phyloP scores from a whole-genome alignment of 2,329 filamentous ascomycete genomes.

The Cytospora paraplurivora region DNA sequence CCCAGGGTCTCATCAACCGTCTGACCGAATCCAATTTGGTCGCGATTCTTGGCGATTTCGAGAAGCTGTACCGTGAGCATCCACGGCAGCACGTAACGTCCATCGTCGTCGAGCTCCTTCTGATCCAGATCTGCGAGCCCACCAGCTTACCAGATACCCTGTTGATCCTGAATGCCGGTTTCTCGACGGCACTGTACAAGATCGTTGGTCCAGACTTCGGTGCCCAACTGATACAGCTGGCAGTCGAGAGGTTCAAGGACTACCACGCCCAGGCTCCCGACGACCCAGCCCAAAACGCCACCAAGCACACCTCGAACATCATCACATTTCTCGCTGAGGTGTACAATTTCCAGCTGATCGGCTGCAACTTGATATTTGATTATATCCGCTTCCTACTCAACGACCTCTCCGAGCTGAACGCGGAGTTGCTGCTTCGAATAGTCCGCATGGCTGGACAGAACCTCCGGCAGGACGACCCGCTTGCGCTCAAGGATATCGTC shows the following conservation, averaged over 20 bases:
- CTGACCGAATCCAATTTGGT: conserved; percentile 89
- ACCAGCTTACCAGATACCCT: conserved; percentile 84
- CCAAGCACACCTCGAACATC: conserved; percentile 73
- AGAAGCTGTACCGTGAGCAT: conserved; percentile 79
- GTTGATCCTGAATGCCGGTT: conserved; percentile 86
- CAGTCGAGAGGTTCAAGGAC: conserved; percentile 74
- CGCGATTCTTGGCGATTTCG: conserved; percentile 79
- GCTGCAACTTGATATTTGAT: conserved; percentile 83
- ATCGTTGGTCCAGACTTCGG: conserved; percentile 87
- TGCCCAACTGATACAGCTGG: conserved; percentile 77
- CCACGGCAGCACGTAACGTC: conserved; percentile 88
- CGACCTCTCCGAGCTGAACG: conserved; percentile 80
- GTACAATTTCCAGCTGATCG: conserved; percentile 89
- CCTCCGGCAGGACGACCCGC: conserved; percentile 84
- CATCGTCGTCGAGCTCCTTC: conserved; percentile 73
- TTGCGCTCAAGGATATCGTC: conserved; percentile 86
- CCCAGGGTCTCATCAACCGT: conserved; percentile 89
- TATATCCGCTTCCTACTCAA: conserved; percentile 78
- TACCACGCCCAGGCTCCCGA: conserved; percentile 54
- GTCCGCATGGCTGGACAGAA: conserved; percentile 81
- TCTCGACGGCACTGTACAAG: conserved; percentile 85
- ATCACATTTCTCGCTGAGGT: conserved; percentile 82
- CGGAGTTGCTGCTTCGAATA: conserved; percentile 82
- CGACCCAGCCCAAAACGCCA: conserved; percentile 36
- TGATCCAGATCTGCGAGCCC: conserved; percentile 78